Conservation (phyloP, 352 stramenopile species). For the Saprolegnia parasitica region DNA sequence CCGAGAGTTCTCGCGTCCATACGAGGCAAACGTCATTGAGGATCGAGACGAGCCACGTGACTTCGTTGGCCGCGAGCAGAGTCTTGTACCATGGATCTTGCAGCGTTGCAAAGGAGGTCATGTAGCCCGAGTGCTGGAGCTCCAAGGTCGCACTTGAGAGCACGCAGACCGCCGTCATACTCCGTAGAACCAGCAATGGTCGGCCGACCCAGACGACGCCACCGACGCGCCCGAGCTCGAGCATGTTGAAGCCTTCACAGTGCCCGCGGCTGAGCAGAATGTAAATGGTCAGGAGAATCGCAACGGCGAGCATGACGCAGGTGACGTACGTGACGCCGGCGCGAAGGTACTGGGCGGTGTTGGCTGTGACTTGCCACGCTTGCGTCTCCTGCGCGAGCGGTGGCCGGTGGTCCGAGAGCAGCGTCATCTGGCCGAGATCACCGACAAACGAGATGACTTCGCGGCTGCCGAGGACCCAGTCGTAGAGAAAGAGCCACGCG, state of each 20-base stretch:
- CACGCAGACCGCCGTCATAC: background rate
- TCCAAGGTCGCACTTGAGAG: slow-evolving; percentile 1
- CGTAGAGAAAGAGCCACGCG: slow-evolving; percentile 5
- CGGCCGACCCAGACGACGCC: slow-evolving; percentile 20
- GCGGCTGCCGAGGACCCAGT: slow-evolving; percentile 17
- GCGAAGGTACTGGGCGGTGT: slow-evolving; percentile 7
- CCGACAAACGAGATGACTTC: slow-evolving; percentile 19
- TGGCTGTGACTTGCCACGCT: background rate
- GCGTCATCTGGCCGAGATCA: background rate
- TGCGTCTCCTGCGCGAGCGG: background rate
- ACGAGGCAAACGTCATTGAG: slow-evolving; percentile 15
- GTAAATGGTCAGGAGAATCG: background rate
- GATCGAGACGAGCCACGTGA: slow-evolving; percentile 16
- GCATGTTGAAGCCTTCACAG: slow-evolving; percentile 8
- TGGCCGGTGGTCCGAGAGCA: background rate
- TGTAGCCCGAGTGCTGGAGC: background rate
- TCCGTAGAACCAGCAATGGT: slow-evolving; percentile 10
- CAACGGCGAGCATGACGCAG: background rate
- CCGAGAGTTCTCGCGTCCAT: slow-evolving; percentile 13
- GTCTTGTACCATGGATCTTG: slow-evolving; percentile 14
- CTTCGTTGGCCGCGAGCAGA: slow-evolving; percentile 11
- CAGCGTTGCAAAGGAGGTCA: background rate
- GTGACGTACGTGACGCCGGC: background rate
- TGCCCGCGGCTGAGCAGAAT: background rate
- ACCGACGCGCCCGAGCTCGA: slow-evolving; percentile 1